Base-by-base conservation (phyloP, 202 grass and related monocot genomes). In the Eragrostis tef region DNA sequence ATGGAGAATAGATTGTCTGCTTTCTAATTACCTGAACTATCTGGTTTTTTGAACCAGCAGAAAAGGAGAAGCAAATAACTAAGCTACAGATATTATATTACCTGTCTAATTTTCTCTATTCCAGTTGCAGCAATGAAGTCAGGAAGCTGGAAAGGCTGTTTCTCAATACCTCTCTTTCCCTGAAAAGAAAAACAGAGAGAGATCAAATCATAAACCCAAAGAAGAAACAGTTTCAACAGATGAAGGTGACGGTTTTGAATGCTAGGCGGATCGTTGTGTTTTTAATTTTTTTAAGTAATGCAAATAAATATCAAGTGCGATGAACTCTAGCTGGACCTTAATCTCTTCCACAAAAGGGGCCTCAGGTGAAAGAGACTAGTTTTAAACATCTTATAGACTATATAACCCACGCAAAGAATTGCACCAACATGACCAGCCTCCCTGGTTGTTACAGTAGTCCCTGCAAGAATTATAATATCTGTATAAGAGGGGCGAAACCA, bases 91-190 rank as follows among this genome's bases (percentile, higher is more conserved):
- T 8, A 21, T 24, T 11, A 75, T 53, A 9, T 11, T 92, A 94
- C 94, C 91, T 97, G 91, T 97, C 94, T 90, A 73, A 94, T 97
- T 85, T 97, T 97, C 78, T 97, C 94, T 83, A 97, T 97, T 71
- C 94, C 94, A 79, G 94, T 97, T 67, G 94, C 94, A 72, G 94
- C 94, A 87, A 97, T 97, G 64, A 97, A 97, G 60, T 97, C 94
- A 69, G 94, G 94, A 71, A 97, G 89, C 56, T 97, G 91, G 79
- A 97, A 97, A 13, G 91, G 94, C 21, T 94, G 91, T 46, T 97
- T 97, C 83, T 94, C 94, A 15, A 97, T 97, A 84, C 94, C 94
- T 86, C 91, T 87, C 52, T 94, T 97, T 6, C 94, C 94, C 92
- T 97, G 87, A 39, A 39, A 62, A 90, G 94, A 50, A 77, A 71